phyloP scores from a whole-genome alignment of 2,329 filamentous ascomycete genomes.

The Phaeosphaeriaceae sp. region DNA sequence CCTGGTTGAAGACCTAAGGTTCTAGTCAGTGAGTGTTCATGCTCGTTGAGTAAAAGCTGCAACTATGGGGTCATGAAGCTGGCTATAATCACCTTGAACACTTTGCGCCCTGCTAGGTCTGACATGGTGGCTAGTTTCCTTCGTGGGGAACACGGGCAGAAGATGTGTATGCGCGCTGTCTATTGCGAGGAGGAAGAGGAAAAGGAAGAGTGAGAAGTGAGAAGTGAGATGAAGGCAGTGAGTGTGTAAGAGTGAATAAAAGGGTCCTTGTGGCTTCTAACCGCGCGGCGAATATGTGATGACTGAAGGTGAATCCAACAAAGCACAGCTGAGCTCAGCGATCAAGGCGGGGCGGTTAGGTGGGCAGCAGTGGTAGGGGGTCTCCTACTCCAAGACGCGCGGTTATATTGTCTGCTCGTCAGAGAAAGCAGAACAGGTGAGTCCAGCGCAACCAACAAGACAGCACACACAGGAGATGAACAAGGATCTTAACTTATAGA shows the following conservation, averaged over 20 bases:
- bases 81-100: constrained; percentile 50
- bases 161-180: not conserved
- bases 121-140: constrained; percentile 53
- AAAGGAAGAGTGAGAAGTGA: too few relatives aligned
- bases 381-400: too few relatives aligned
- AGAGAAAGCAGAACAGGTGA: too few relatives aligned
- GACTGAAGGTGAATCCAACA: constrained; percentile 16
- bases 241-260: too few relatives aligned
- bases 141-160: constrained; percentile 2
- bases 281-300: constrained; percentile 38
- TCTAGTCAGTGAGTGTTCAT: too few relatives aligned
- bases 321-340: constrained; percentile 4
- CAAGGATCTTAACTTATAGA: too few relatives aligned
- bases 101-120: constrained; percentile 73
- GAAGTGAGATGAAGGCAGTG: too few relatives aligned
- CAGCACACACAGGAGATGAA: too few relatives aligned
- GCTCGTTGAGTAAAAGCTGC: not conserved
- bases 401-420: too few relatives aligned
- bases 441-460: too few relatives aligned
- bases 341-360: constrained; percentile 15
- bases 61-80: not conserved
- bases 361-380: too few relatives aligned
- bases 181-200: not conserved
- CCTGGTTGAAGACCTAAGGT: constrained; percentile 83
- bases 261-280: constrained; percentile 18